phyloP scores from a whole-genome alignment of 2,329 filamentous ascomycete species.

The Aspergillus sp. region DNA sequence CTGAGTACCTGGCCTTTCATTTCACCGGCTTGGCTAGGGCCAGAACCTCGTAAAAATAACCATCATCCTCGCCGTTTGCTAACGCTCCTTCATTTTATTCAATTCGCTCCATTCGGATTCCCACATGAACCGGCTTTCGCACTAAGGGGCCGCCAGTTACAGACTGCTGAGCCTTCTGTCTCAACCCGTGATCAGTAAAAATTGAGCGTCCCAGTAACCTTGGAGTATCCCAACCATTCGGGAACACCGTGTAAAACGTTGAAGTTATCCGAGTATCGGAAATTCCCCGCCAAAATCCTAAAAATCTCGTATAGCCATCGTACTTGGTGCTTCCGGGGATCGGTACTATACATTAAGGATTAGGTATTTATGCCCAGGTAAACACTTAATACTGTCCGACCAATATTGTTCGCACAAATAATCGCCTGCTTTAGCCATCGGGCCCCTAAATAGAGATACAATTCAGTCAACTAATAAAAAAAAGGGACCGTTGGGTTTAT shows the following conservation, averaged over 20 bases:
- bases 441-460: not conserved
- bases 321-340: not conserved
- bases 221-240: not conserved
- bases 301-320: not conserved
- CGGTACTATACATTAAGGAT: not conserved
- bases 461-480: not conserved
- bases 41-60: not conserved
- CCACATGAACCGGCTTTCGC: not conserved
- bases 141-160: not conserved
- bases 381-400: not conserved
- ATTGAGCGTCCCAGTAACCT: not conserved
- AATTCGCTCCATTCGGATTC: not conserved
- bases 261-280: not conserved
- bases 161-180: too few species aligned
- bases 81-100: not conserved
- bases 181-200: not conserved
- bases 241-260: not conserved
- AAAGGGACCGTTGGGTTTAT: not conserved
- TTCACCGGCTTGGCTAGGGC: not conserved
- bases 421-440: not conserved
- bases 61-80: not conserved
- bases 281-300: not conserved
- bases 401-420: not conserved
- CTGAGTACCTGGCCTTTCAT: not conserved
- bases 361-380: not conserved